These are phyloP conservation scores for Leptosphaerulina australis DNA, from an alignment of 2,329 filamentous ascomycete genomes.

Conservation along the genomic window DNA sequence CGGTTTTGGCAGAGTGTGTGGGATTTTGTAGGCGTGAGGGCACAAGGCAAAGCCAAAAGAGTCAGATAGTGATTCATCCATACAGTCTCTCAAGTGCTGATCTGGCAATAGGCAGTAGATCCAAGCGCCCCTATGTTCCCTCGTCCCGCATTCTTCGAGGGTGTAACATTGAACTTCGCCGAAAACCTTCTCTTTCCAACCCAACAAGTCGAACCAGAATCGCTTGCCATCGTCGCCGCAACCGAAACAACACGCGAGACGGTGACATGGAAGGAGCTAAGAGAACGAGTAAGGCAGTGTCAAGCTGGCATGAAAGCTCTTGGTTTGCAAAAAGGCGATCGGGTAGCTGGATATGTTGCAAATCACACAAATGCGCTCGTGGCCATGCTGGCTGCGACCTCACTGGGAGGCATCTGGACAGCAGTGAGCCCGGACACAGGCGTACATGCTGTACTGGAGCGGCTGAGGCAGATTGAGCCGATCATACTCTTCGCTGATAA, in stretches of 20 bases:
- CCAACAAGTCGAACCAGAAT: conserved; percentile 62
- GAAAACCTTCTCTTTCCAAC: conserved; percentile 89
- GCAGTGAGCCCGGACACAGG: conserved; percentile 92
- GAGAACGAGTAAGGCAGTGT: conserved; percentile 76
- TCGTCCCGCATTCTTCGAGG: conserved; percentile 82
- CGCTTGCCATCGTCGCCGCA: conserved; percentile 75
- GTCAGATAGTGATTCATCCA: conserved; percentile 52
- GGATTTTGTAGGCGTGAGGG: conserved; percentile 78
- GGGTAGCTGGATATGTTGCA: conserved; percentile 77
- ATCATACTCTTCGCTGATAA: conserved; percentile 86
- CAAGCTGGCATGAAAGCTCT: conserved; percentile 71
- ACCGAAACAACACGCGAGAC: conserved; percentile 73
- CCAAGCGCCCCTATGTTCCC: conserved; percentile 77
- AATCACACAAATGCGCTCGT: conserved; percentile 89
- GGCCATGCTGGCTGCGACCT: conserved; percentile 82
- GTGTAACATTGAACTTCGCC: conserved; percentile 84
- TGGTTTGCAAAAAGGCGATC: conserved; percentile 67
- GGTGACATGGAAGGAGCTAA: conserved; percentile 78
- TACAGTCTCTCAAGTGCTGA: conserved; percentile 19
- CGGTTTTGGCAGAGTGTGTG: conserved; percentile 86
- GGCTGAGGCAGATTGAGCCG: conserved; percentile 83
- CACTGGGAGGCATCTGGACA: conserved; percentile 89
- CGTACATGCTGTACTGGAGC: conserved; percentile 86
- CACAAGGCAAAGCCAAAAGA: conserved; percentile 66
- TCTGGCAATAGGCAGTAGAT: conserved; percentile 67